phyloP scores from a whole-genome alignment of 1,284 basidiomycete species.

The Cryptococcus sp. region DNA sequence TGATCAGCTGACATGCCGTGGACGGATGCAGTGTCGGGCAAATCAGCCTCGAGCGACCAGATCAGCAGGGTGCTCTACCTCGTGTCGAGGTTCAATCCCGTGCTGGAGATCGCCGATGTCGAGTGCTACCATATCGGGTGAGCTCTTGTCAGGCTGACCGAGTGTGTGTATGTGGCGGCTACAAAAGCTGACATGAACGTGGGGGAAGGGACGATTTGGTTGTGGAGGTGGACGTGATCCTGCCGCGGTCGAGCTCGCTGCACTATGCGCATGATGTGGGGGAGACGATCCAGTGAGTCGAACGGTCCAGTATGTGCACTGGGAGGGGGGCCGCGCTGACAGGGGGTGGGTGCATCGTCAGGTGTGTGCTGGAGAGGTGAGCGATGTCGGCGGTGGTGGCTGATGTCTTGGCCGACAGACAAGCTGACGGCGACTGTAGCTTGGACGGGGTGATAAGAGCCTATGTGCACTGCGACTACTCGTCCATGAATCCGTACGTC shows the following conservation, averaged over 20 bases:
- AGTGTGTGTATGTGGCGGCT: background rate
- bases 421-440: constrained; percentile 18
- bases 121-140: constrained; percentile 52
- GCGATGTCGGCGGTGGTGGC: too few species aligned
- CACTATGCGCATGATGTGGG: constrained; percentile 53
- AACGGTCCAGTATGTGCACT: background rate
- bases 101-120: constrained; percentile 45
- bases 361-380: constrained; percentile 43
- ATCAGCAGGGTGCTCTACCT: constrained; percentile 52
- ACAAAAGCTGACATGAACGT: background rate
- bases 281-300: constrained; percentile 48
- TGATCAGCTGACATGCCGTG: background rate
- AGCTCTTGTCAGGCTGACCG: constrained; percentile 2
- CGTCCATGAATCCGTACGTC: constrained; percentile 40
- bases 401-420: too few species aligned
- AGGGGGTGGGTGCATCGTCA: constrained; percentile 3
- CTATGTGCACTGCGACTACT: constrained; percentile 51
- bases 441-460: constrained; percentile 51
- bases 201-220: constrained; percentile 47
- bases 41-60: constrained; percentile 37
- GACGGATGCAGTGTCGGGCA: constrained; percentile 35
- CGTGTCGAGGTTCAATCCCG: constrained; percentile 50
- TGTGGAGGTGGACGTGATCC: constrained; percentile 52
- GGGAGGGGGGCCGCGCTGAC: constrained; percentile 4
- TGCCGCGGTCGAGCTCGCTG: constrained; percentile 49